Evolutionary conservation across 345 rosid species (phyloP).

Genomic region (Excoecaria cochinchinensis): DNA sequence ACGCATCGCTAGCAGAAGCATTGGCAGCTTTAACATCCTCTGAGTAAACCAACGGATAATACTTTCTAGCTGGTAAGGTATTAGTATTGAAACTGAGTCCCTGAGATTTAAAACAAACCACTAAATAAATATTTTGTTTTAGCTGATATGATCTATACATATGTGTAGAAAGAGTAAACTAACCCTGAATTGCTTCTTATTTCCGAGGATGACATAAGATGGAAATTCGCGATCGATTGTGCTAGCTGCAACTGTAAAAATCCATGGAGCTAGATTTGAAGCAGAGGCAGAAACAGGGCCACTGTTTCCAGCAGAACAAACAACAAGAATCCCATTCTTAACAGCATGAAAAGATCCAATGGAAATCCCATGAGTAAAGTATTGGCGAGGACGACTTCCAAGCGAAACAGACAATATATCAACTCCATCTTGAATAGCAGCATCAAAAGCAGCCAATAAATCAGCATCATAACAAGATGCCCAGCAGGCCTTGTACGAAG

Average conservation of each 20-base stretch:
- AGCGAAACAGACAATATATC: conserved; percentile 24
- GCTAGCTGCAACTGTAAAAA: conserved; percentile 26
- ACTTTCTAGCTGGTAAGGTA: not conserved
- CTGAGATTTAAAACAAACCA: not conserved
- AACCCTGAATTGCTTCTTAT: not conserved
- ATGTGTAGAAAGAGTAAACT: no score
- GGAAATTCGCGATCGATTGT: conserved; percentile 21
- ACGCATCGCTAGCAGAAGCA: conserved; percentile 7
- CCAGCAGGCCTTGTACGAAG: conserved; percentile 24
- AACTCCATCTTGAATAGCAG: conserved; percentile 28
- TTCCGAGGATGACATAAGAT: conserved; percentile 17
- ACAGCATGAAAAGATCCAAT: conserved; percentile 26
- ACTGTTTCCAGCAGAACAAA: conserved; percentile 16
- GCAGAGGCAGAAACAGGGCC: not conserved
- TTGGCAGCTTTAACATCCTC: conserved; percentile 18
- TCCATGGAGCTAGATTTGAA: conserved; percentile 24
- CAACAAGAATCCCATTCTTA: conserved; percentile 22
- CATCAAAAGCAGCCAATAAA: conserved; percentile 21
- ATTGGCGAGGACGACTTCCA: conserved; percentile 11
- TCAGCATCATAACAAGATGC: conserved; percentile 21
- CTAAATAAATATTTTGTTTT: no score
- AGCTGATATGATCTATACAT: no score
- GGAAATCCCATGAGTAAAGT: not conserved
- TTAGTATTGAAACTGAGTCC: conserved; percentile 21
- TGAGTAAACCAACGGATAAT: conserved; percentile 9